Base-by-base conservation (phyloP, 1,284 basidiomycete genomes). In the Irpex lacteus region DNA sequence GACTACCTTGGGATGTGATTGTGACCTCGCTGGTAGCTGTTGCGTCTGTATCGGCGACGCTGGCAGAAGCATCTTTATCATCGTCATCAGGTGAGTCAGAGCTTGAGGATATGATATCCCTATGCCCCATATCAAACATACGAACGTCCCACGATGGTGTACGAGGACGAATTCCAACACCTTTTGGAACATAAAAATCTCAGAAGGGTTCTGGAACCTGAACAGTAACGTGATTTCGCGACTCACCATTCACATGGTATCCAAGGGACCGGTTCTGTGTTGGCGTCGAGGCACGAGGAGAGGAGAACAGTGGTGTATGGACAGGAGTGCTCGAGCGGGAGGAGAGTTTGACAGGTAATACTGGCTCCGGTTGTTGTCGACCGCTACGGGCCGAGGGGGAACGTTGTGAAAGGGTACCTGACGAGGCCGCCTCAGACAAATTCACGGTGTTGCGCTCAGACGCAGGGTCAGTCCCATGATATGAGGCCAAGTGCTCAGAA, bases 1-100 rank as follows among this genome's bases (percentile, higher is more conserved):
- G 77, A 73, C 85, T 86, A 59, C 81, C 82, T 58, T 78, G 79
- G 57, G 82, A 84, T 1, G 78, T 70, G 40, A 9, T 63, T 1
- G 78, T 70, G 40, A 9, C 64, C 59, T 73, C 72, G 60, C 72
- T 78, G 38, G 71, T 72, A 61, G 70, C 73, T 52, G 71, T 73
- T n/a, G 66, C 52, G 60, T 71, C 73, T 54, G 80, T 81, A 60
- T 76, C 82, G 50, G 80, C 78, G 63, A 84, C 70, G 65, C 81
- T 83, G 26, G 54, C 70, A 55, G 74, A 73, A 59, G 75, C 78
- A 13, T 68, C 69, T 18, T 65, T 59, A 38, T 67, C 68, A 38
- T 75, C 73, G 11, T 73, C 71, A 55, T 70, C 72, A 49, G n/a
- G 34, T 60, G 53, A 19, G 60, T 19, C 7, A n/a, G 21, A 11